Evolutionary conservation across 768 basidiomycete genomes (phyloP), one percentile per base, ranked within the genome.

Genomic region (Sutorius australiensis): DNA sequence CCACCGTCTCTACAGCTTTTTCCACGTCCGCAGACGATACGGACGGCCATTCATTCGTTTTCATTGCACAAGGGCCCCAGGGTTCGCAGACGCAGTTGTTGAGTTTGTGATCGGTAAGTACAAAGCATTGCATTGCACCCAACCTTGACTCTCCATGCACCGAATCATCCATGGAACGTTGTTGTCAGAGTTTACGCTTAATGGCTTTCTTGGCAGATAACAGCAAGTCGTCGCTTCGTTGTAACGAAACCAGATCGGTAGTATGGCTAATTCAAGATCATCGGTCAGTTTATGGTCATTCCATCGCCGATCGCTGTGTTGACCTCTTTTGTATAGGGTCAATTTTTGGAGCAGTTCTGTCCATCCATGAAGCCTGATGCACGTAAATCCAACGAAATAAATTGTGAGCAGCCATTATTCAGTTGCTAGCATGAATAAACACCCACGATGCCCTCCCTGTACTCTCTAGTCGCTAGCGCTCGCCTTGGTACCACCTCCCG

Each of bases 321-420:
- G 41, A 54, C 45, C 41, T 39, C 36, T 41, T 21, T 54, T 24
- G n/a, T 32, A 30, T 11, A 19, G 12, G 24, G 24, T 24, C 24
- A 32, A 34, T 41, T 54, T 57, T 36, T 42, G 44, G 33, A 51
- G 41, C 12, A 14, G 33, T 24, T 4, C 13, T 39, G 17, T 37
- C 10, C 21, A 32, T 41, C 33, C 30, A 24, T 51, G 17, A 43
- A 24, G 19, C 30, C 17, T 51, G 14, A 43, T 17, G 27, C 39
- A 24, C 34, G 34, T n/a, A 32, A 17, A 43, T 42, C n/a, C 16
- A 46, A 19, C 12, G 17, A 37, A 59, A 68, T 68, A 66, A 66
- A 60, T 28, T 40, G 41, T 33, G 41, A 17, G 37, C n/a, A 14
- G 8, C 9, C 46, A 31, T 33, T 9, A 21, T 46, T 43, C 32